Evolutionary conservation across 139 green algal species (phyloP), one percentile per base, ranked within the genome.

Genomic region (Chlorella sp.): DNA sequence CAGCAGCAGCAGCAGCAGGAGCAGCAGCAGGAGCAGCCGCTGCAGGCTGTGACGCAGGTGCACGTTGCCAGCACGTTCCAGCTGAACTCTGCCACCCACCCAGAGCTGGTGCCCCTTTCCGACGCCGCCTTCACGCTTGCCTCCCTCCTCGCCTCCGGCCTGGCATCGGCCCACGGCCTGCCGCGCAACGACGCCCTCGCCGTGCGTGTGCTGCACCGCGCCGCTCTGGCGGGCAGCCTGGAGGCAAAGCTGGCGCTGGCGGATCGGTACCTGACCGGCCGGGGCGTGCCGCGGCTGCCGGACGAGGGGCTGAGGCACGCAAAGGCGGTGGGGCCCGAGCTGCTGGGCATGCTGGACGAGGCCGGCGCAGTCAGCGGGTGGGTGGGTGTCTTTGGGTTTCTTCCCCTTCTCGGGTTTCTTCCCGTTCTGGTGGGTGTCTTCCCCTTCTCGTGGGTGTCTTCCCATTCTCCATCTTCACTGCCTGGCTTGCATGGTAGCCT

Each of bases 181-280:
- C 87, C 64, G 3, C 87, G 21, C 28, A 69, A 86, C 64, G 87
- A 90, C 64, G 32, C 36, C 12, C 76, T 24, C 11, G 87, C 87
- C 32, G 78, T 82, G 32, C 42, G 53, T 9, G n/a, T 76, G 37
- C 87, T 90, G 61, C 61, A 81, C 40, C 39, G 14, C 16, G 60
- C 78, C 0, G 87, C 87, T 0, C 34, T 78, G 86, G 86, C 37
- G 34, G 86, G 86, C 42, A 64, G 69, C 78, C 34, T 82, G 19
- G 87, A 90, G 68, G 87, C 87, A 14, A 61, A 36, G 40, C 64
- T 90, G 61, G 78, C 87, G 36, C 87, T 90, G 60, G 79, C 87
- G 14, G 78, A 86, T 34, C 80, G 87, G 42, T 90, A 90, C 61
- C 32, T 64, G 4, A 37, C 16, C 21, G 87, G 87, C 28, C 87